Evolutionary conservation across 495 filamentous ascomycete species (phyloP).

Genomic region (Cairneyella variabilis): DNA sequence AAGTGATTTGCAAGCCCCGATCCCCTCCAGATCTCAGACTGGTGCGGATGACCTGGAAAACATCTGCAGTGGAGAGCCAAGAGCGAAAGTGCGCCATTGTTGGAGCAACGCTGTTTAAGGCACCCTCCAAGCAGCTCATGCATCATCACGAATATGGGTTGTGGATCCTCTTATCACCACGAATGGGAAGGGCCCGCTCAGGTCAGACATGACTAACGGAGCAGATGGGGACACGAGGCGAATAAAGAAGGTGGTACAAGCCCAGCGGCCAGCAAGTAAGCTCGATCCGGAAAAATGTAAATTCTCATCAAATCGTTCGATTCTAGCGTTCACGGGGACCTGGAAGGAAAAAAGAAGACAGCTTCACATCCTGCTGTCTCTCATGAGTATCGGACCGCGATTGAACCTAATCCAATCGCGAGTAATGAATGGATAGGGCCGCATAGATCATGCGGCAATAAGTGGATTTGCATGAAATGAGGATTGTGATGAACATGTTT

Average conservation of each 20-base stretch:
- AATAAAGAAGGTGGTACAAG: no score
- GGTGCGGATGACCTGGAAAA: slow-evolving; percentile 1
- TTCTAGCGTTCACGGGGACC: neutral
- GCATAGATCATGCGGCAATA: slow-evolving; percentile 1
- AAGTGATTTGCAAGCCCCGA: slow-evolving; percentile 1
- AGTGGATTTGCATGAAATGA: slow-evolving; percentile 18
- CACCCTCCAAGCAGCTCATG: neutral
- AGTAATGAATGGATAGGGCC: neutral
- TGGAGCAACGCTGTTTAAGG: neutral
- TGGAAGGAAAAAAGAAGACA: neutral
- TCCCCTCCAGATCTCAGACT: slow-evolving; percentile 7
- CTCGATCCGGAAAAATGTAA: neutral
- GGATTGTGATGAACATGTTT: slow-evolving; percentile 19
- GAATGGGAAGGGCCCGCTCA: neutral
- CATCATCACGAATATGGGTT: neutral
- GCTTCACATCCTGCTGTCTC: neutral
- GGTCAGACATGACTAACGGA: slow-evolving; percentile 1
- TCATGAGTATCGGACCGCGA: neutral
- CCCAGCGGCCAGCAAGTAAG: neutral
- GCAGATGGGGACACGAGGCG: neutral
- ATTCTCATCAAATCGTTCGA: neutral
- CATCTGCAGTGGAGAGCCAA: no score
- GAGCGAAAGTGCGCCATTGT: slow-evolving; percentile 5
- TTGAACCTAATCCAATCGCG: slow-evolving; percentile 9
- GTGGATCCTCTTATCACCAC: neutral